Base-by-base conservation (phyloP, 2,329 filamentous ascomycete genomes). In the Neofusicoccum sp. region DNA sequence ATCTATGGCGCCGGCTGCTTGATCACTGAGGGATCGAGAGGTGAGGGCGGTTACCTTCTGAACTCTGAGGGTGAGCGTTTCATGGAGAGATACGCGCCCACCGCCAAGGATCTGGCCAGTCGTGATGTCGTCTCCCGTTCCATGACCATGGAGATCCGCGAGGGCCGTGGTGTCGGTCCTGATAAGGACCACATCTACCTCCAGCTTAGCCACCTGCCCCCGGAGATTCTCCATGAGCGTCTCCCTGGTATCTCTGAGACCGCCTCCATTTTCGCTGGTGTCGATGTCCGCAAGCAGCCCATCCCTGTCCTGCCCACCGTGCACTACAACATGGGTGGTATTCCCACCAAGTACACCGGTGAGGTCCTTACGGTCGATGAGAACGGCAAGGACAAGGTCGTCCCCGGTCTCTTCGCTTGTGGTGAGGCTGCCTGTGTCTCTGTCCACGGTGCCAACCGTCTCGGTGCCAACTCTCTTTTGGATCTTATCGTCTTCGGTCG, bases 321-420 rank as follows among this genome's bases (percentile, higher is more conserved):
- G 68, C 93, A 99, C 84, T 99, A 99, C 86, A 97, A 97, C 85
- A 99, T 98, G 95, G 93, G 93, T 79, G 93, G 95, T 84, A 97
- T 99, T 69, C 93, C 93, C 57, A 98, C 95, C 68, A 91, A 91
- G 73, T 98, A 96, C 84, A 97, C 91, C 64, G 93, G 95, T 77
- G 92, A 99, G 80, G 95, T 98, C 63, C 79, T 99, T 68, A 96
- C 91, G 16, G 82, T 96, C 57, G 91, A 97, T 69, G 88, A 90
- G 73, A 76, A 86, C 64, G 95, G 95, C 67, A 86, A 96, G 62
- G 95, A 98, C 81, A 85, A 96, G 84, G 85, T 96, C 68, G 95
- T 99, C 24, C 92, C 91, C 61, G 93, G 93, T 77, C 86, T 99
- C 65, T 98, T 93, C 75, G 95, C 95, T 70, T 97, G 93, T 70